Evolutionary conservation across 768 basidiomycete species (phyloP).

Genomic region (Harrya chromipes): DNA sequence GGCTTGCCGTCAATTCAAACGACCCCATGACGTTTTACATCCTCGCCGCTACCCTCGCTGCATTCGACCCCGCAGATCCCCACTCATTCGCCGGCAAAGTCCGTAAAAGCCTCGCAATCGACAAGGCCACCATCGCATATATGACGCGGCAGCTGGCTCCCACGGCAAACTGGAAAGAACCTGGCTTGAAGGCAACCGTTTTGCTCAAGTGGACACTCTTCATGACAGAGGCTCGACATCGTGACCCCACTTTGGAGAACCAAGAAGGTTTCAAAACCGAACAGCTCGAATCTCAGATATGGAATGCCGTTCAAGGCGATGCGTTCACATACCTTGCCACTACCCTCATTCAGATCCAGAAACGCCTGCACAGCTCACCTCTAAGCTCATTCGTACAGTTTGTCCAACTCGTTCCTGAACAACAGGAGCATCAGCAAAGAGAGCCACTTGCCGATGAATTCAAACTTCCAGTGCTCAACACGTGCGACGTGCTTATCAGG

Average conservation of each 20-base stretch:
- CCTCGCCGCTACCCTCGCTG: conserved; percentile 58
- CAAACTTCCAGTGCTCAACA: conserved; percentile 54
- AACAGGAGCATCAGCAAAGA: conserved; percentile 33
- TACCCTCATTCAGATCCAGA: conserved; percentile 56
- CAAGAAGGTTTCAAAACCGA: conserved; percentile 68
- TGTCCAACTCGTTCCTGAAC: conserved; percentile 37
- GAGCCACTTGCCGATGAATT: conserved; percentile 43
- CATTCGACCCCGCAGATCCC: conserved; percentile 66
- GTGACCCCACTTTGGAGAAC: conserved; percentile 61
- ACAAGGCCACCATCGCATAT: conserved; percentile 45
- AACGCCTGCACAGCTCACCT: conserved; percentile 30
- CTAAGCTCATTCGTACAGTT: conserved; percentile 38
- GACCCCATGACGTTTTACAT: conserved; percentile 70
- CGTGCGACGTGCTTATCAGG: conserved; percentile 70
- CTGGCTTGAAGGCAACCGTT: conserved; percentile 66
- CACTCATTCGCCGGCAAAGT: conserved; percentile 40
- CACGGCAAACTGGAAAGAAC: conserved; percentile 61
- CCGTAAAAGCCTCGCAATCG: conserved; percentile 48
- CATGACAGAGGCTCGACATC: conserved; percentile 70
- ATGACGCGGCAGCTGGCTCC: conserved; percentile 59
- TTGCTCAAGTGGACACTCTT: conserved; percentile 89
- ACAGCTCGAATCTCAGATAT: conserved; percentile 76
- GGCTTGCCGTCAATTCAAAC: conserved; percentile 63
- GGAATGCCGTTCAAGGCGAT: conserved; percentile 81
- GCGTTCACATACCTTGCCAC: conserved; percentile 69